Percentiles rank a stretch among this genome's conserved stretches.
These are phyloP conservation scores for Leccinellum luteum DNA, from an alignment of 768 basidiomycete species.

Conservation along the genomic window DNA sequence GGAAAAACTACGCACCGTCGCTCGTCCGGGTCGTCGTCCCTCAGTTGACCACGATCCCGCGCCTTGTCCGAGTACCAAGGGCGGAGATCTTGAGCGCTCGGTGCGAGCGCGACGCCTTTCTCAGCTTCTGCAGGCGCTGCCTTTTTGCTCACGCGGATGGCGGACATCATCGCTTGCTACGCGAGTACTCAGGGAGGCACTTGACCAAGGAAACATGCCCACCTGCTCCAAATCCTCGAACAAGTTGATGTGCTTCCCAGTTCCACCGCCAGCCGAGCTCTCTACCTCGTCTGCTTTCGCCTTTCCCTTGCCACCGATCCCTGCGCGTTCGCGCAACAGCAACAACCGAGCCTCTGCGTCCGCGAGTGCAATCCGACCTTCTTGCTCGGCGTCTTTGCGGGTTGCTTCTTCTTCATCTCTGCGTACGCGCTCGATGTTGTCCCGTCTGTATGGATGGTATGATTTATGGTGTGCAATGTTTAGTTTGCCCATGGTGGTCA, in stretches of 20 bases:
- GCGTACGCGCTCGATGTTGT: conserved; percentile 82
- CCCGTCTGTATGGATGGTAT: conserved; percentile 81
- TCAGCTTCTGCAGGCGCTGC: conserved; percentile 52
- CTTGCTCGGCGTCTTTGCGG: conserved; percentile 62
- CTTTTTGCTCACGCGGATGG: conserved; percentile 50
- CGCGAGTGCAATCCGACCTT: conserved; percentile 69
- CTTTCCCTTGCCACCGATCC: conserved; percentile 38
- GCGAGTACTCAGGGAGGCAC: background rate
- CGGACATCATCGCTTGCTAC: conserved; percentile 46
- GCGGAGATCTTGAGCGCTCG: conserved; percentile 70
- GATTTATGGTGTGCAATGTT: conserved; percentile 68
- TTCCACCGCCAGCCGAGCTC: conserved; percentile 4
- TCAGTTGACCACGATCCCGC: conserved; percentile 23
- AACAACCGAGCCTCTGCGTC: conserved; percentile 80
- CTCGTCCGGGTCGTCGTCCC: conserved; percentile 34
- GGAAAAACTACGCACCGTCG: conserved; percentile 31
- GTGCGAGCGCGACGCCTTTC: conserved; percentile 71
- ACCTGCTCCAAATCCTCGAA: conserved; percentile 83
- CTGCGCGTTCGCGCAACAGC: conserved; percentile 60
- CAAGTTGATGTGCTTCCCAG: conserved; percentile 75
- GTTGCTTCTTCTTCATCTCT: conserved; percentile 79
- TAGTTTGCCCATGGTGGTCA: too few relatives aligned
- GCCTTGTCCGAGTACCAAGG: conserved; percentile 65
- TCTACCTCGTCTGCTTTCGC: conserved; percentile 34
- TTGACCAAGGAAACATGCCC: conserved; percentile 5